These are phyloP conservation scores for Stereocaulon alpinum DNA, from an alignment of 495 filamentous ascomycete species.

Conservation along the genomic window DNA sequence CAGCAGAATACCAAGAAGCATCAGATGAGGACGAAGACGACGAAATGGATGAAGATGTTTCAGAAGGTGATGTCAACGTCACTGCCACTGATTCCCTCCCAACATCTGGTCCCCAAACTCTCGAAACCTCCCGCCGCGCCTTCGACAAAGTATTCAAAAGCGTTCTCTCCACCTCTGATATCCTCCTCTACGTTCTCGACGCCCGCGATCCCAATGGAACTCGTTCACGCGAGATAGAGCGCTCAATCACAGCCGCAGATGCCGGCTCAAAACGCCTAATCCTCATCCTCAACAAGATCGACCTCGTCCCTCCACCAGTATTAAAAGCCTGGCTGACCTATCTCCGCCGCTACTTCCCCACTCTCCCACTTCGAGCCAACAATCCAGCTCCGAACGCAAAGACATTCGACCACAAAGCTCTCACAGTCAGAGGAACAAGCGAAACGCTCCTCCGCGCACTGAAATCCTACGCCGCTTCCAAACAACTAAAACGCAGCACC, in stretches of 20 bases:
- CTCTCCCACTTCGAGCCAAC: constrained; percentile 80
- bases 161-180: constrained; percentile 81
- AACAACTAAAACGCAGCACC: constrained; percentile 78
- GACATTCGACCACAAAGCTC: constrained; percentile 82
- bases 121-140: constrained; percentile 66
- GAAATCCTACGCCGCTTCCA: constrained; percentile 77
- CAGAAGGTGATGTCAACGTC: constrained; percentile 44
- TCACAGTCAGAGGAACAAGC: constrained; percentile 79
- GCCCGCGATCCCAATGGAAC: constrained; percentile 88
- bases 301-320: constrained; percentile 72
- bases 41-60: constrained; percentile 50
- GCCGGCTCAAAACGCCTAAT: constrained; percentile 79
- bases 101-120: constrained; percentile 27
- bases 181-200: constrained; percentile 89
- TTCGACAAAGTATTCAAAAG: constrained; percentile 96
- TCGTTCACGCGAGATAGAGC: constrained; percentile 80
- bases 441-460: constrained; percentile 80
- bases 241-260: constrained; percentile 76
- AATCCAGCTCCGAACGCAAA: constrained; percentile 74
- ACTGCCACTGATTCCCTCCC: constrained; percentile 26
- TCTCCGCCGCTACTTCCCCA: constrained; percentile 85
- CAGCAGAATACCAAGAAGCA: constrained; percentile 59
- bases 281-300: constrained; percentile 94
- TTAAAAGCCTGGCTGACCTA: constrained; percentile 77
- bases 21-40: constrained; percentile 43